Evolutionary conservation across 148 eudicot species (phyloP).

Genomic region (Limonium bicolor): DNA sequence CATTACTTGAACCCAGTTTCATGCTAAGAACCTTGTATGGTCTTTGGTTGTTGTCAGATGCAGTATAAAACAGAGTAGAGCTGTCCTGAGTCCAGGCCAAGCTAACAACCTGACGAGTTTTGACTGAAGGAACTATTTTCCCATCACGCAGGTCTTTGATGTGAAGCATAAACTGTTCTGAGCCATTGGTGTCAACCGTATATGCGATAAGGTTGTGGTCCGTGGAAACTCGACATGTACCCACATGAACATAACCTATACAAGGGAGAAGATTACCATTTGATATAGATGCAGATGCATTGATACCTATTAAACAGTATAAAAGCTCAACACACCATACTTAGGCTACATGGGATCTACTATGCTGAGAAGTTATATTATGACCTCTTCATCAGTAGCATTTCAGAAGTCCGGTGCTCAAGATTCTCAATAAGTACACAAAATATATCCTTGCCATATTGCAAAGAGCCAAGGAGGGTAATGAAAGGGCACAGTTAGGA

Average conservation of each 20-base stretch:
- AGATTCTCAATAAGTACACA: too few relatives aligned
- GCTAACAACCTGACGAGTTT: constrained; percentile 68
- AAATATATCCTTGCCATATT: too few relatives aligned
- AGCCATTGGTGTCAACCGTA: constrained; percentile 66
- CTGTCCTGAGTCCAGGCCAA: constrained; percentile 87
- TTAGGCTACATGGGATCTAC: too few relatives aligned
- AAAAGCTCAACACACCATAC: too few relatives aligned
- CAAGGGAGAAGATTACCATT: background rate
- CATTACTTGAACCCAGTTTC: constrained; percentile 37
- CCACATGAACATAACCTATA: constrained; percentile 89
- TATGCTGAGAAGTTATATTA: too few relatives aligned
- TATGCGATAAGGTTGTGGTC: constrained; percentile 86
- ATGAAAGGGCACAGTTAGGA: too few relatives aligned
- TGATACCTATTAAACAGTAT: too few relatives aligned
- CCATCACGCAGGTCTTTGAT: constrained; percentile 56
- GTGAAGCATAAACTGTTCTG: constrained; percentile 70
- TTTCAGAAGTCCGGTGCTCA: too few relatives aligned
- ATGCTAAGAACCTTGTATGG: constrained; percentile 74
- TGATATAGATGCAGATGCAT: too few relatives aligned
- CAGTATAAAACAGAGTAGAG: constrained; percentile 54
- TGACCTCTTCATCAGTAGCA: too few relatives aligned
- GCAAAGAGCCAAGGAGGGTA: too few relatives aligned
- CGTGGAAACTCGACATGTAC: constrained; percentile 88
- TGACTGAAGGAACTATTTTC: constrained; percentile 21
- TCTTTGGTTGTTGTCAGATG: constrained; percentile 68